phyloP scores from a whole-genome alignment of 2,329 filamentous ascomycete species.

The Chaetomiaceae sp. region DNA sequence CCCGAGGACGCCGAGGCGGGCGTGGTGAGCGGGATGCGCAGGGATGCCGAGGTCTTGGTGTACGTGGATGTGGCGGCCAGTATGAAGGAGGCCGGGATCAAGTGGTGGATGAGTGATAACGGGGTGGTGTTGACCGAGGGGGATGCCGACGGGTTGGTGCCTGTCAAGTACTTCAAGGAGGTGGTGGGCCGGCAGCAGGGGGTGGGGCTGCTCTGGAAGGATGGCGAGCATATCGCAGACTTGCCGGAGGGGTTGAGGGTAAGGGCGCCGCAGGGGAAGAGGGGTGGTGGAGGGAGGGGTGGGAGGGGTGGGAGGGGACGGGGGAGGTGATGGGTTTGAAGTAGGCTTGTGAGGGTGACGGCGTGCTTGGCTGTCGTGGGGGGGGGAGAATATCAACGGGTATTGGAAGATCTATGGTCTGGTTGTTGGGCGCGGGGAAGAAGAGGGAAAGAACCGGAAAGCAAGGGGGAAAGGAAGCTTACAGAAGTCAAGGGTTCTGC shows the following conservation, averaged over 20 bases:
- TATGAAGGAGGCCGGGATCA: conserved; percentile 54
- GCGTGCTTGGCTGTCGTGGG: too few species aligned
- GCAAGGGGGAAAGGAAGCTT: too few species aligned
- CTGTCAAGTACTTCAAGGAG: conserved; percentile 63
- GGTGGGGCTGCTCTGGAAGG: conserved; percentile 65
- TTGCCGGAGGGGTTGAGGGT: conserved; percentile 57
- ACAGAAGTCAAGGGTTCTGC: too few species aligned
- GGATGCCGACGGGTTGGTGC: conserved; percentile 55
- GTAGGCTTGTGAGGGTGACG: too few species aligned
- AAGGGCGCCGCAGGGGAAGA: conserved; percentile 45
- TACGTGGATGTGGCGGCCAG: conserved; percentile 69
- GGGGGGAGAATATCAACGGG: too few species aligned
- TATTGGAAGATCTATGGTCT: too few species aligned
- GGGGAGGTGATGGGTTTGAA: conserved; percentile 9
- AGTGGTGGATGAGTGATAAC: conserved; percentile 78
- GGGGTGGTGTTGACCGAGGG: conserved; percentile 66
- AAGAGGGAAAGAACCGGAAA: too few species aligned
- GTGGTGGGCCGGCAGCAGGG: conserved; percentile 59
- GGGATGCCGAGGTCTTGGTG: conserved; percentile 70
- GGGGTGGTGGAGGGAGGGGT: conserved; percentile 33
- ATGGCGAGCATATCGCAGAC: conserved; percentile 63
- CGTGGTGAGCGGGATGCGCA: conserved; percentile 78
- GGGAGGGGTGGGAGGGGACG: conserved; percentile 21
- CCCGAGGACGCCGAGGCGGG: conserved; percentile 41
- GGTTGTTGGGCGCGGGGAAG: too few species aligned